Conservation (phyloP, 1,284 basidiomycete species). For the Malassezia restricta region DNA sequence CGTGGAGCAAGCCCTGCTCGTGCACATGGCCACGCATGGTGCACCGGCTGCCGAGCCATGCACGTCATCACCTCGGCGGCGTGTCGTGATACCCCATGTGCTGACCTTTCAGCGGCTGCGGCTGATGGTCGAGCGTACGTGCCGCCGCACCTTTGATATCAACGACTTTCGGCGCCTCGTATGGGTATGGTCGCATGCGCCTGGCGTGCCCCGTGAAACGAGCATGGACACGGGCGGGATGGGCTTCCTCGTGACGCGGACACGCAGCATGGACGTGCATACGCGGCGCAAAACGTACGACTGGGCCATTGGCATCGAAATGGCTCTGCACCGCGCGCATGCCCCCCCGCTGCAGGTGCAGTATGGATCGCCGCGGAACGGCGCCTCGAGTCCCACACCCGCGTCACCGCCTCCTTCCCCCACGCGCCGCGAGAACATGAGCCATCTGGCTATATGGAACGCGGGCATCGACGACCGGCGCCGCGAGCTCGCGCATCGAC, state of each 20-base stretch:
- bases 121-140: constrained; percentile 33
- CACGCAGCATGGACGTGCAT: constrained; percentile 22
- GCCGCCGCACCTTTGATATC: constrained; percentile 23
- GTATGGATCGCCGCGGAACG: constrained; percentile 18
- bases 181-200: constrained; percentile 29
- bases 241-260: constrained; percentile 26
- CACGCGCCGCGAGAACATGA: constrained; percentile 20
- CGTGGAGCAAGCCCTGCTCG: constrained; percentile 35
- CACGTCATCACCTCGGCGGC: constrained; percentile 5
- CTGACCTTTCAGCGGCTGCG: constrained; percentile 30
- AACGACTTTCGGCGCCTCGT: constrained; percentile 27
- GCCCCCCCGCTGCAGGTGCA: constrained; percentile 19
- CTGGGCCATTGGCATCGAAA: constrained; percentile 33
- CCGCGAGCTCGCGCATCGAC: constrained; percentile 22
- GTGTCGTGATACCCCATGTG: constrained; percentile 29
- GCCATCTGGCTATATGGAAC: constrained; percentile 39
- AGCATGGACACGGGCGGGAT: constrained; percentile 15
- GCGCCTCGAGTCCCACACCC: neutral
- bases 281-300: constrained; percentile 21
- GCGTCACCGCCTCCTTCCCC: neutral
- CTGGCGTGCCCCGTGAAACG: neutral
- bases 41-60: constrained; percentile 18
- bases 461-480: constrained; percentile 36
- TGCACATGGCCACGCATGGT: constrained; percentile 37
- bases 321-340: constrained; percentile 8